phyloP scores from a whole-genome alignment of 2,329 filamentous ascomycete genomes.

The Colletotrichum eremochloae region DNA sequence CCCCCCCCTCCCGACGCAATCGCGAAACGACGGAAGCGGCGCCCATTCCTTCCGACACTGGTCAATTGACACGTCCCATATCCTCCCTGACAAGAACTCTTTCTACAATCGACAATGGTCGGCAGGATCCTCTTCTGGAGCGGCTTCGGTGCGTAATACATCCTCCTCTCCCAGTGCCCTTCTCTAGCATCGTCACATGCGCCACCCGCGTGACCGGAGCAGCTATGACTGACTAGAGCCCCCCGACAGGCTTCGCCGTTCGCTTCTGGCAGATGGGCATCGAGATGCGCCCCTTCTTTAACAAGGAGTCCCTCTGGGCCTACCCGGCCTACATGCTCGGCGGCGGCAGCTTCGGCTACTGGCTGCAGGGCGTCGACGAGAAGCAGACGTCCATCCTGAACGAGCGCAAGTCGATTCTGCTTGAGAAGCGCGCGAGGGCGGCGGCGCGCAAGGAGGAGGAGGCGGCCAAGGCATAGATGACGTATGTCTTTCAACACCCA shows the following conservation, averaged over 20 bases:
- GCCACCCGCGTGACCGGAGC: background rate
- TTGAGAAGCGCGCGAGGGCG: slow-evolving; percentile 89
- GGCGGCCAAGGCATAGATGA: slow-evolving; percentile 47
- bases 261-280: slow-evolving; percentile 98
- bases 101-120: slow-evolving; percentile 62
- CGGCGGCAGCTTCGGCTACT: slow-evolving; percentile 95
- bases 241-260: slow-evolving; percentile 81
- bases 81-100: slow-evolving; percentile 1
- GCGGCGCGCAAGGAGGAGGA: slow-evolving; percentile 51
- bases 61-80: slow-evolving; percentile 22
- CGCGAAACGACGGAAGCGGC: slow-evolving; percentile 30
- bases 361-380: slow-evolving; percentile 91
- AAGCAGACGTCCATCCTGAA: slow-evolving; percentile 82
- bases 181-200: background rate
- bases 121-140: slow-evolving; percentile 83
- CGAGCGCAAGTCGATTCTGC: slow-evolving; percentile 82
- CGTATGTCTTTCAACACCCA: background rate
- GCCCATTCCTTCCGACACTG: slow-evolving; percentile 15
- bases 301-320: slow-evolving; percentile 85
- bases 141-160: slow-evolving; percentile 82
- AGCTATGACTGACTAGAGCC: background rate
- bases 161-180: slow-evolving; percentile 14
- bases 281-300: slow-evolving; percentile 96
- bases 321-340: slow-evolving; percentile 91
- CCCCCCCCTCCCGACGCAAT: slow-evolving; percentile 13